phyloP scores from a whole-genome alignment of 2,329 filamentous ascomycete genomes.

The Pseudogymnoascus sp. region DNA sequence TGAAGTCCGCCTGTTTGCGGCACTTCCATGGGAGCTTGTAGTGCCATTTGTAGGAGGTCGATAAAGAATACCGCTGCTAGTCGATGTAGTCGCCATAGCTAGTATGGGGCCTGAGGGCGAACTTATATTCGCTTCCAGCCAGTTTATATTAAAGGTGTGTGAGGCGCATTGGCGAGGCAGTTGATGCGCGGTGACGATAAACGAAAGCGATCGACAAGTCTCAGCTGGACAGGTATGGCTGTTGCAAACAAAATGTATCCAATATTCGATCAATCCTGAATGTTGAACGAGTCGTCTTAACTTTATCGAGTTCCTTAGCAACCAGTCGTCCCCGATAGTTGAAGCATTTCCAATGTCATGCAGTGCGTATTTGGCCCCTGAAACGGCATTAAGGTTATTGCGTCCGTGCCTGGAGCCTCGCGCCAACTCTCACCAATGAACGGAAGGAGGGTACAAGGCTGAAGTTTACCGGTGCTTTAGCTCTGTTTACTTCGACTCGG shows the following conservation, averaged over 20 bases:
- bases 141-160: not conserved
- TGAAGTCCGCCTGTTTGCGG: slow-evolving; percentile 42
- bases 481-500: not conserved
- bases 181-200: not conserved
- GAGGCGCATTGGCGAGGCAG: slow-evolving; percentile 3
- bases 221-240: not conserved
- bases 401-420: slow-evolving; percentile 3
- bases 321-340: not conserved
- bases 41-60: slow-evolving; percentile 32
- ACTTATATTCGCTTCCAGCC: slow-evolving; percentile 1
- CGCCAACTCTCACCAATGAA: not conserved
- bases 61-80: slow-evolving; percentile 17
- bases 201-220: not conserved
- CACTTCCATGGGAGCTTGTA: slow-evolving; percentile 27
- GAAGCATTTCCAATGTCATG: slow-evolving; percentile 8
- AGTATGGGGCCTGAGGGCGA: not conserved
- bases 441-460: not conserved
- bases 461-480: not conserved
- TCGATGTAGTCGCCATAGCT: not conserved
- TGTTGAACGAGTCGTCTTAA: not conserved
- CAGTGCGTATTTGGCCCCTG: slow-evolving; percentile 7
- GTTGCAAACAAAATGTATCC: not conserved
- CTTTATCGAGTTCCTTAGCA: not conserved
- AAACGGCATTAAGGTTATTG: slow-evolving; percentile 7
- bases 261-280: not conserved